Conservation (phyloP, 2,329 filamentous ascomycete species). For the Trichoderma sp. region DNA sequence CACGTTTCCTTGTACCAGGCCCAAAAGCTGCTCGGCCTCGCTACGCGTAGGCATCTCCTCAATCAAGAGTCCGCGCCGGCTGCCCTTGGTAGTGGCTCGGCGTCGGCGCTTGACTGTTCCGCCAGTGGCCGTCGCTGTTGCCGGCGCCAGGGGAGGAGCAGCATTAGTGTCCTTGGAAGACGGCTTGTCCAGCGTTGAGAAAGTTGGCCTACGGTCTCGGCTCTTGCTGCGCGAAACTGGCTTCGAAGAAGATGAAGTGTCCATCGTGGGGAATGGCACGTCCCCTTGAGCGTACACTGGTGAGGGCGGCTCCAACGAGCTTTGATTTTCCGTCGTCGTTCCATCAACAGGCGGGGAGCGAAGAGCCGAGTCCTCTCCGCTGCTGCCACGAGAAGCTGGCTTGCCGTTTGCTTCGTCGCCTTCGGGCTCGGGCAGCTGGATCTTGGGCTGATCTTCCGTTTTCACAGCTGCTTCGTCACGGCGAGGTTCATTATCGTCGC, state of each 20-base stretch:
- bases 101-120: slow-evolving; percentile 65
- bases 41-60: slow-evolving; percentile 77
- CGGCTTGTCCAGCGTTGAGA: slow-evolving; percentile 58
- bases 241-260: slow-evolving; percentile 41
- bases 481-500: slow-evolving; percentile 56
- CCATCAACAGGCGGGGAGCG: slow-evolving; percentile 34
- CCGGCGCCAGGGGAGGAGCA: slow-evolving; percentile 33
- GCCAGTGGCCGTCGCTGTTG: slow-evolving; percentile 36
- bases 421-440: slow-evolving; percentile 37
- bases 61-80: slow-evolving; percentile 63
- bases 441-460: slow-evolving; percentile 38
- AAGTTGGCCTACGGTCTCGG: slow-evolving; percentile 58
- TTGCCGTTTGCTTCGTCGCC: slow-evolving; percentile 43
- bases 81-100: slow-evolving; percentile 71
- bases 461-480: slow-evolving; percentile 43
- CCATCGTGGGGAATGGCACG: slow-evolving; percentile 53
- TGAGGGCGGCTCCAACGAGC: slow-evolving; percentile 39
- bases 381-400: slow-evolving; percentile 13
- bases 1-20: slow-evolving; percentile 82
- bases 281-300: slow-evolving; percentile 50
- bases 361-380: slow-evolving; percentile 14
- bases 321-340: slow-evolving; percentile 31
- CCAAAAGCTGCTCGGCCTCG: slow-evolving; percentile 81
- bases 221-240: slow-evolving; percentile 46
- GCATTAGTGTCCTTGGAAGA: slow-evolving; percentile 43